These are phyloP conservation scores for Zygosaccharomyces siamensis DNA, from an alignment of 805 yeast species.

Conservation along the genomic window DNA sequence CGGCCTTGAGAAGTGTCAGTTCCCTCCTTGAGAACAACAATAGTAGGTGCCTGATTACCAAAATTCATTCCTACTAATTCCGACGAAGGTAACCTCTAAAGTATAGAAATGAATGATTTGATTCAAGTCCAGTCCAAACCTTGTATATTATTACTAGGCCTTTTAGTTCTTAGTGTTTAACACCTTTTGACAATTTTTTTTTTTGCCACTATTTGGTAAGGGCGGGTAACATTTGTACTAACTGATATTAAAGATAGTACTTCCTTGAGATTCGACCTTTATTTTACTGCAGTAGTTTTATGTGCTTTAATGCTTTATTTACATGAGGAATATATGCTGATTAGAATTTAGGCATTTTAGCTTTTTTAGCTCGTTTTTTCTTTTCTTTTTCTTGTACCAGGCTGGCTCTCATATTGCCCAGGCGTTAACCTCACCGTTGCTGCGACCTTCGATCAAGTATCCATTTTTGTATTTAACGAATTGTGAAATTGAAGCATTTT, in stretches of 20 bases:
- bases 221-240: background rate
- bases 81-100: background rate
- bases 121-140: background rate
- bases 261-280: background rate
- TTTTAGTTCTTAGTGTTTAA: background rate
- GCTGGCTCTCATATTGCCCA: constrained; percentile 49
- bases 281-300: background rate
- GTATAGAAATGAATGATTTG: background rate
- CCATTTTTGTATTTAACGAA: constrained; percentile 54
- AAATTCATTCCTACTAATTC: constrained; percentile 57
- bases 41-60: constrained; percentile 94
- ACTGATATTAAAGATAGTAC: background rate
- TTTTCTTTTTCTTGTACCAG: too few relatives aligned
- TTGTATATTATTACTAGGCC: background rate
- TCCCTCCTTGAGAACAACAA: constrained; percentile 95
- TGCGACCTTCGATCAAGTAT: constrained; percentile 60
- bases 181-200: background rate
- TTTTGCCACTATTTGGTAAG: constrained; percentile 1
- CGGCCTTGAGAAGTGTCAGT: constrained; percentile 96
- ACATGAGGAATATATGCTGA: constrained; percentile 5
- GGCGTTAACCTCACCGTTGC: constrained; percentile 54
- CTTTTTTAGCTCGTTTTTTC: background rate
- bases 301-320: constrained; percentile 1
- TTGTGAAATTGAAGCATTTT: constrained; percentile 34
- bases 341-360: background rate